phyloP scores from a whole-genome alignment of 148 eudicot genomes.

The Vaccinium darrowii region DNA sequence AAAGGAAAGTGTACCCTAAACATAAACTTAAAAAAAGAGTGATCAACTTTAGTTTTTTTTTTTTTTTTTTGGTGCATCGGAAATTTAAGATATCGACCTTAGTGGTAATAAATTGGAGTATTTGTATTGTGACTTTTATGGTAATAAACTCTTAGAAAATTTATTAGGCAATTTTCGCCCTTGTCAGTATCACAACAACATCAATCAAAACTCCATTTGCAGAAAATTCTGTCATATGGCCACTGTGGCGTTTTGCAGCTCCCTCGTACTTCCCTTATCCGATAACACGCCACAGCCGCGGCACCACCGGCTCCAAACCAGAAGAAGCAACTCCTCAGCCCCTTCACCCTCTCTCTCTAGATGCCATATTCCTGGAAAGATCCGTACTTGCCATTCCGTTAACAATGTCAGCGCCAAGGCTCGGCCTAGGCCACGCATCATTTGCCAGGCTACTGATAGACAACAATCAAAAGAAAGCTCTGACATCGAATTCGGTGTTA shows the following conservation, averaged over 20 bases:
- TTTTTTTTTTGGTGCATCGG: no score
- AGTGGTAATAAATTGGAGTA: no score
- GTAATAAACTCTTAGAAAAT: no score
- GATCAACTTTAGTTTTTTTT: no score
- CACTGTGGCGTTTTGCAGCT: conserved; percentile 13
- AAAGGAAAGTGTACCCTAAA: no score
- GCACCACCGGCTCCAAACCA: conserved; percentile 6
- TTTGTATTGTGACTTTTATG: no score
- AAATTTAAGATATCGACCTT: no score
- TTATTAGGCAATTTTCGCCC: no score
- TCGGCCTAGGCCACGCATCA: conserved; percentile 23
- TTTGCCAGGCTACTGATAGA: conserved; percentile 38
- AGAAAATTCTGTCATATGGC: neutral
- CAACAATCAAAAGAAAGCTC: conserved; percentile 33
- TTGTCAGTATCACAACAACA: no score
- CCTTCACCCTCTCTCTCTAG: conserved; percentile 4
- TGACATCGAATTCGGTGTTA: conserved; percentile 24
- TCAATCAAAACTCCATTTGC: no score
- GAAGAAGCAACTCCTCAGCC: conserved; percentile 7
- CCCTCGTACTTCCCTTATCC: conserved; percentile 23
- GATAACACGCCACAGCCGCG: conserved; percentile 1
- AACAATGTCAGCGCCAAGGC: neutral
- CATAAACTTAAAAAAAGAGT: no score
- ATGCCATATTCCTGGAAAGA: conserved; percentile 1
- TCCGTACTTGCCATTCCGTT: neutral